phyloP scores from a whole-genome alignment of 805 yeast species.

The Jamesozyma hellenica region DNA sequence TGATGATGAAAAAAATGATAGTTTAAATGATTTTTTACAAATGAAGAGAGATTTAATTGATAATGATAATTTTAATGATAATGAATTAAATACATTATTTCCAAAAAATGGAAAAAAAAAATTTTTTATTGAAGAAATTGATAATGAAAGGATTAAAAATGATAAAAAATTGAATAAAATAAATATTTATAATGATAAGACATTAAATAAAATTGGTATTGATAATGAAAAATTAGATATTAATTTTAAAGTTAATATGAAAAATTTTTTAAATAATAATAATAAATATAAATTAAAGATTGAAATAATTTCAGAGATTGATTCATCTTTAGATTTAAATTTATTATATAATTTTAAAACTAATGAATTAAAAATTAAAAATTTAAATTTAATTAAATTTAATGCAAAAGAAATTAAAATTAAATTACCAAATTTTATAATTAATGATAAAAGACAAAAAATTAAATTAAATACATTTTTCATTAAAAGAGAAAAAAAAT shows the following conservation, averaged over 20 bases:
- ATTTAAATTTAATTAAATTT: conserved; percentile 16
- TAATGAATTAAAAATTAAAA: conserved; percentile 28
- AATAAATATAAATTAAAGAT: conserved; percentile 29
- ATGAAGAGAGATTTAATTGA: conserved; percentile 15
- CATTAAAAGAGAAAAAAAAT: conserved; percentile 18
- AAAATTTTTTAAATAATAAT: conserved; percentile 22
- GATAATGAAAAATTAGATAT: conserved; percentile 5
- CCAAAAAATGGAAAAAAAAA: conserved; percentile 8
- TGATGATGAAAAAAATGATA: conserved; percentile 31
- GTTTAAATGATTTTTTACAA: conserved; percentile 7
- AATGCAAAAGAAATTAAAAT: conserved; percentile 26
- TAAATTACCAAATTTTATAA: conserved; percentile 31
- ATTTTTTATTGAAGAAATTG: too few relatives aligned
- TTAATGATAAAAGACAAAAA: conserved; percentile 3
- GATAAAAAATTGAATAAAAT: too few relatives aligned
- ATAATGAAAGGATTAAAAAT: too few relatives aligned
- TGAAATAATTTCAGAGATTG: conserved; percentile 29
- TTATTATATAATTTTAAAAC: conserved; percentile 22
- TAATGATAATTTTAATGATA: conserved; percentile 21
- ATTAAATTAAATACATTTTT: conserved; percentile 24
- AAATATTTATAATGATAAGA: too few relatives aligned
- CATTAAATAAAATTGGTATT: conserved; percentile 9
- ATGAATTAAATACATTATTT: conserved; percentile 22
- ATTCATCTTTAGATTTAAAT: conserved; percentile 29
- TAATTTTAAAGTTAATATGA: conserved; percentile 23